phyloP scores from a whole-genome alignment of 2,329 filamentous ascomycete genomes.

The Cytospora piceae region DNA sequence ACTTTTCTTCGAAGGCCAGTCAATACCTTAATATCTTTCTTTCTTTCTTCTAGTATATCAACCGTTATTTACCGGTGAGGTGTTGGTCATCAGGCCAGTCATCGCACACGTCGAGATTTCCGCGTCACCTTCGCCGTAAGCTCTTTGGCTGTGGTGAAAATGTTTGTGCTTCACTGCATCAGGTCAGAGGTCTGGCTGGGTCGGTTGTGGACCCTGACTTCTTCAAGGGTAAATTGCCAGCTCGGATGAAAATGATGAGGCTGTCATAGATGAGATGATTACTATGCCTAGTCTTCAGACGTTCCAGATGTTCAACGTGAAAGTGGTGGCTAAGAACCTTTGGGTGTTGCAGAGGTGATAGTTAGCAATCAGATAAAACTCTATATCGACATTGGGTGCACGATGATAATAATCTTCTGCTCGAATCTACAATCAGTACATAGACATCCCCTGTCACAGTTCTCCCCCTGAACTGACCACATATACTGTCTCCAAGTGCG shows the following conservation, averaged over 20 bases:
- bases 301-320: no score
- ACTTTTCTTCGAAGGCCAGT: no score
- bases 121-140: conserved; percentile 1
- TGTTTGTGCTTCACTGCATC: conserved; percentile 4
- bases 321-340: no score
- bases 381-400: background rate
- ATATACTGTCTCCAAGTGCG: background rate
- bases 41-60: background rate
- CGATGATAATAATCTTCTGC: background rate
- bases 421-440: no score
- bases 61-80: background rate
- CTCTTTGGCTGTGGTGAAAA: background rate
- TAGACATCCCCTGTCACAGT: background rate
- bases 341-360: no score
- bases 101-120: background rate
- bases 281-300: no score
- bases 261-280: background rate
- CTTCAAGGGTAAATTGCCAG: background rate
- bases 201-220: background rate
- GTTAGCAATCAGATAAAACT: background rate
- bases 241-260: no score
- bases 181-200: background rate
- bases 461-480: background rate
- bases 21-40: no score
- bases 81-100: background rate